Percentiles rank a stretch among this genome's conserved stretches.
phyloP scores from a whole-genome alignment of 2,329 filamentous ascomycete genomes.

The Calonectria naviculata region DNA sequence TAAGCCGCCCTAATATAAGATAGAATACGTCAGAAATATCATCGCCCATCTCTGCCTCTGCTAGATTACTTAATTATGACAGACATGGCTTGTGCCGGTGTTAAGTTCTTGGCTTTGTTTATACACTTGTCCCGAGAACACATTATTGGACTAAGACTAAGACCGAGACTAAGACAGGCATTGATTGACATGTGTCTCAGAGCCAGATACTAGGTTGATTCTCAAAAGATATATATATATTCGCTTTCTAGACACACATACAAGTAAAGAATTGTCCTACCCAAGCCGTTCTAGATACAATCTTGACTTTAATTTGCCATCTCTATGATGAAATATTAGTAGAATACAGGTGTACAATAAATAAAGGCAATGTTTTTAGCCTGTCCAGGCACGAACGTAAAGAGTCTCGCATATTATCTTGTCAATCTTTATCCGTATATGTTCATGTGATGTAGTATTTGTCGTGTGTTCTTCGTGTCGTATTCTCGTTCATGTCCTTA shows the following conservation, averaged over 20 bases:
- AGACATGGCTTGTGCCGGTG: not conserved
- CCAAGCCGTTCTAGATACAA: not conserved
- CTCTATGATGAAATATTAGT: not conserved
- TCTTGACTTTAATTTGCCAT: not conserved
- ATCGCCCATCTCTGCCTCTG: not conserved
- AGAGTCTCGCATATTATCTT: not conserved
- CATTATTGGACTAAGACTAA: not conserved
- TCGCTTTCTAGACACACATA: not conserved
- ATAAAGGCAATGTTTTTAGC: not conserved
- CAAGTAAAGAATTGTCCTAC: not conserved
- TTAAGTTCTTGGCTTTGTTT: not conserved
- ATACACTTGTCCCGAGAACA: no score
- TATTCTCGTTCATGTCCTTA: conserved; percentile 4
- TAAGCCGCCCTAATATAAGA: not conserved
- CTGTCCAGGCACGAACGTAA: not conserved
- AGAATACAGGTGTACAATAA: not conserved
- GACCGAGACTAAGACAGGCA: not conserved
- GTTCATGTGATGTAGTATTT: not conserved
- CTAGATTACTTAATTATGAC: not conserved
- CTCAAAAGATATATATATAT: not conserved
- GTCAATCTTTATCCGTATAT: not conserved
- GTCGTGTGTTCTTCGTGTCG: conserved; percentile 20
- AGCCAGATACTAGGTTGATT: not conserved
- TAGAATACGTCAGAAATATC: not conserved
- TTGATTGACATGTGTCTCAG: no score